Evolutionary conservation across 495 filamentous ascomycete species (phyloP), one percentile per base, ranked within the genome.

Genomic region (Paragyromitra xinjiangensis): DNA sequence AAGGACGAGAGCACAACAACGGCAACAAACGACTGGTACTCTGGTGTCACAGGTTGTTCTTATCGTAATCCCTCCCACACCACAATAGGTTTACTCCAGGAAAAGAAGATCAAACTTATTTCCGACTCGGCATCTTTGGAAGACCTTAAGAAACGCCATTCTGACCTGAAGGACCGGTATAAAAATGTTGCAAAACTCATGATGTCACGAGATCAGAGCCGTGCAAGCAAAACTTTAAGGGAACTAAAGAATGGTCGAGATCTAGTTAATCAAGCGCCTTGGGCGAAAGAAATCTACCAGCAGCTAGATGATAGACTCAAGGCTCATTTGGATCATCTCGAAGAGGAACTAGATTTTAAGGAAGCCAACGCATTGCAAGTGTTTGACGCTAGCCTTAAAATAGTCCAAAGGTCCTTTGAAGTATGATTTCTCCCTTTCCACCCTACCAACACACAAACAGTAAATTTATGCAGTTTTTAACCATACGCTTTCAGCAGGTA

Each of bases 61-160:
- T 77, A 77, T 66, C 74, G 69, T 44, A 65, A 77, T 24, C 74
- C 74, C 19, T 59, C 62, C 39, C 63, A 77, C 42, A 50, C 69
- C 40, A 66, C 61, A 51, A 56, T 77, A 73, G 63, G 62, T 66
- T 48, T 73, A 44, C 50, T 77, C 61, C 74, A 73, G n/a, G 74
- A 73, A 66, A 77, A 73, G 69, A 73, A 73, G 61, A 48, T 77
- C 42, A 77, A 77, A 50, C 69, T 77, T 66, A 37, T 64, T 61
- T 61, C 74, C 29, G 75, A 78, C 24, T 72, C 62, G 16, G 75
- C 77, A 78, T 39, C 77, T 66, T 22, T 73, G 39, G 77, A 79
- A 16, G 74, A 78, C 39, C 75, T 79, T 12, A 79, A 79, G 59
- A 71, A 79, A 61, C 77, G 77, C n/a, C 75, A 78, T 48, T 78